These are phyloP conservation scores for Exophiala sp. DNA, from an alignment of 2,329 filamentous ascomycete species.

Conservation along the genomic window DNA sequence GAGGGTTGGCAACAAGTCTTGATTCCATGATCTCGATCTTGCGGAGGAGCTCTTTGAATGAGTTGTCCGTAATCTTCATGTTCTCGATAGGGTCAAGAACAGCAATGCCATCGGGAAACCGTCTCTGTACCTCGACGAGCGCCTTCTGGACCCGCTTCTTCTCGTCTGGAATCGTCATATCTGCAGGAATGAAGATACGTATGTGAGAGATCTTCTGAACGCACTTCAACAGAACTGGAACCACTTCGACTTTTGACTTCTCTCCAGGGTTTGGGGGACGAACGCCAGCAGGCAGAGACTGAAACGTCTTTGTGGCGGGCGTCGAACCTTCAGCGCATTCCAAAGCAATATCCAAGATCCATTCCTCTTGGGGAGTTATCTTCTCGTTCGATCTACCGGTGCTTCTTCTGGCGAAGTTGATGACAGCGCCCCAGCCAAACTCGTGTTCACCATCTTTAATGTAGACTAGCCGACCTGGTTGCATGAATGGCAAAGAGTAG, in stretches of 20 bases:
- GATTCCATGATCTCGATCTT: constrained; percentile 98
- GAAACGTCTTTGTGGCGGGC: constrained; percentile 57
- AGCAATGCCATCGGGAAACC: constrained; percentile 89
- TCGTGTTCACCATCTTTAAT: constrained; percentile 77
- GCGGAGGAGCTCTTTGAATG: constrained; percentile 83
- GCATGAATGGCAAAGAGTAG: constrained; percentile 79
- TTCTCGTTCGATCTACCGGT: constrained; percentile 66
- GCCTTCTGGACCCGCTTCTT: constrained; percentile 65
- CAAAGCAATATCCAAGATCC: constrained; percentile 79
- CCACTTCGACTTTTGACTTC: constrained; percentile 70
- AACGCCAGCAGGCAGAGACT: constrained; percentile 63
- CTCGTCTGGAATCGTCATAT: constrained; percentile 65
- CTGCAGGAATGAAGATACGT: constrained; percentile 75
- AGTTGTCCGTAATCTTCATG: constrained; percentile 89
- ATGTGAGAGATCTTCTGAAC: constrained; percentile 81
- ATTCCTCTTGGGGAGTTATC: constrained; percentile 69
- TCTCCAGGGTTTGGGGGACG: constrained; percentile 60
- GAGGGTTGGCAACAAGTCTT: constrained; percentile 77
- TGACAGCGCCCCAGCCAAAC: constrained; percentile 91
- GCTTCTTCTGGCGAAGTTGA: constrained; percentile 67
- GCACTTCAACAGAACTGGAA: constrained; percentile 82
- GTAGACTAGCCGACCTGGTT: constrained; percentile 80
- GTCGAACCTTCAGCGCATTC: constrained; percentile 53
- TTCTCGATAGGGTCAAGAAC: constrained; percentile 91
- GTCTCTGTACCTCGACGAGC: constrained; percentile 73